Evolutionary conservation across 2,329 filamentous ascomycete species (phyloP).

Genomic region (Exophiala bonariae): DNA sequence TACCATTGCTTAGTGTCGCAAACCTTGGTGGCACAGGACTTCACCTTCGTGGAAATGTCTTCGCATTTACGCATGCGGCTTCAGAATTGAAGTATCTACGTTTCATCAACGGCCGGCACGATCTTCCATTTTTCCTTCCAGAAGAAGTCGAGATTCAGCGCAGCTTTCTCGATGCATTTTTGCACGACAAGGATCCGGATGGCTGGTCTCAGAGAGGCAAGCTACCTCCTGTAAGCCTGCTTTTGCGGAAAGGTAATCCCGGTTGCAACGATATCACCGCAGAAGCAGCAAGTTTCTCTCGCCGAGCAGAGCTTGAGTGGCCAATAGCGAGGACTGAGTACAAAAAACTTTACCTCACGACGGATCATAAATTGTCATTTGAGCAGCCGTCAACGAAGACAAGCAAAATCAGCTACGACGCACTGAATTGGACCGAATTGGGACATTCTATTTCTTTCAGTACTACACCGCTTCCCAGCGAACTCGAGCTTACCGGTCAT

Average conservation of each 20-base stretch:
- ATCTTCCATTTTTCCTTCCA: slow-evolving; percentile 69
- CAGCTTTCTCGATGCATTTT: slow-evolving; percentile 68
- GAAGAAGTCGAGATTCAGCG: slow-evolving; percentile 67
- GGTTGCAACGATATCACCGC: slow-evolving; percentile 64
- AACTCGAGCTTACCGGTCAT: slow-evolving; percentile 70
- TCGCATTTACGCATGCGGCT: slow-evolving; percentile 61
- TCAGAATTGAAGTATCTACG: slow-evolving; percentile 68
- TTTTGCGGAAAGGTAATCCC: slow-evolving; percentile 64
- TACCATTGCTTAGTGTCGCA: slow-evolving; percentile 65
- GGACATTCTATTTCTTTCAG: slow-evolving; percentile 58
- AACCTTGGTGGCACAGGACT: slow-evolving; percentile 71
- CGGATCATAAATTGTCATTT: slow-evolving; percentile 43
- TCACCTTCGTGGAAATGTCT: slow-evolving; percentile 67
- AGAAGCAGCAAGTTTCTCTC: slow-evolving; percentile 53
- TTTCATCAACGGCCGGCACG: slow-evolving; percentile 68
- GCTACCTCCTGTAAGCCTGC: slow-evolving; percentile 57
- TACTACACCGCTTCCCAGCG: slow-evolving; percentile 57
- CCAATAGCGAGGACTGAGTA: slow-evolving; percentile 66
- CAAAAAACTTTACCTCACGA: slow-evolving; percentile 59
- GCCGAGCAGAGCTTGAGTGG: slow-evolving; percentile 63
- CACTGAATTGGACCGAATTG: slow-evolving; percentile 57
- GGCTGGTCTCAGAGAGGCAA: slow-evolving; percentile 38
- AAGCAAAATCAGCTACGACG: slow-evolving; percentile 56
- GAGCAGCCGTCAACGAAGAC: slow-evolving; percentile 30
- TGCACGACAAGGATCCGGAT: slow-evolving; percentile 63